Evolutionary conservation across 257 asterid species (phyloP).

Genomic region (Hygrophila difformis): DNA sequence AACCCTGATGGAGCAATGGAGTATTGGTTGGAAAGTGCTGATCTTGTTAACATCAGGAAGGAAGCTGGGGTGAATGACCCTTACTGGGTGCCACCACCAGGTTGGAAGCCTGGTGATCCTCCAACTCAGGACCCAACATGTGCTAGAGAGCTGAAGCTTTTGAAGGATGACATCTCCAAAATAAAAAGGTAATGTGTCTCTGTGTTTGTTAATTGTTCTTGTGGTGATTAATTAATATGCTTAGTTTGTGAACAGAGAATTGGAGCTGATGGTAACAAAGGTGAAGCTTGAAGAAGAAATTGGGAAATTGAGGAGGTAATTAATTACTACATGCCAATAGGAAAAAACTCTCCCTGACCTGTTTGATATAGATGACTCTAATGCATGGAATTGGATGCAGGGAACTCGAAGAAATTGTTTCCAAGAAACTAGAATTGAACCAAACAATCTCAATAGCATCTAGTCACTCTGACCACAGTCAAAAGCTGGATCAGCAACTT

Average conservation of each 20-base stretch:
- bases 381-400: slow-evolving; percentile 28
- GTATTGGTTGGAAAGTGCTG: slow-evolving; percentile 94
- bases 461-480: slow-evolving; percentile 25
- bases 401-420: slow-evolving; percentile 39
- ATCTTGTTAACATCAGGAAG: slow-evolving; percentile 57
- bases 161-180: slow-evolving; percentile 43
- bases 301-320: slow-evolving; percentile 50
- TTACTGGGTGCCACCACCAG: slow-evolving; percentile 94
- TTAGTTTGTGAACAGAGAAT: slow-evolving; percentile 29
- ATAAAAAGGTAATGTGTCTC: slow-evolving; percentile 46
- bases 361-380: slow-evolving; percentile 4
- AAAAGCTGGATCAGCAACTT: slow-evolving; percentile 7
- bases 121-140: slow-evolving; percentile 85
- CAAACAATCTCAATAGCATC: slow-evolving; percentile 28
- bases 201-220: neutral
- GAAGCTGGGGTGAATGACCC: slow-evolving; percentile 86
- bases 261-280: slow-evolving; percentile 38
- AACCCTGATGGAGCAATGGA: slow-evolving; percentile 97
- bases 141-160: slow-evolving; percentile 54
- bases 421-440: slow-evolving; percentile 30
- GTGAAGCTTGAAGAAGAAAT: slow-evolving; percentile 59
- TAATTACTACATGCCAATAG: neutral
- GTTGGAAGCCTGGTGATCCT: slow-evolving; percentile 88
- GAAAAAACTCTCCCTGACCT: neutral
- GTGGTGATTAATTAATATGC: neutral